Evolutionary conservation across 2,329 filamentous ascomycete species (phyloP).

Genomic region (Sarocladiaceae sp.): DNA sequence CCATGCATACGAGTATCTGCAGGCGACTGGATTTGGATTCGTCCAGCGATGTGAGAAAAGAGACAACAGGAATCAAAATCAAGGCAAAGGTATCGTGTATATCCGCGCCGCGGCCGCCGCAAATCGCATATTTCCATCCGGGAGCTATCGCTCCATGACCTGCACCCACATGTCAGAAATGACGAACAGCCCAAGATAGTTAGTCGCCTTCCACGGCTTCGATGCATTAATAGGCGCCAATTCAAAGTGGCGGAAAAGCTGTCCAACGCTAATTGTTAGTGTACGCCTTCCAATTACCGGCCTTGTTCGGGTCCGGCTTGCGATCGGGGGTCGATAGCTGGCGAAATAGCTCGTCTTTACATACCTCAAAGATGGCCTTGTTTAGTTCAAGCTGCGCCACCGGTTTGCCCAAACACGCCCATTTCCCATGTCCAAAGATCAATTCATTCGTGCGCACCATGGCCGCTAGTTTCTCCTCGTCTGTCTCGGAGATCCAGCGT

Average conservation of each 20-base stretch:
- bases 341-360: too few species aligned
- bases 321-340: too few species aligned
- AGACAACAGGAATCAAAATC: not conserved
- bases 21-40: not conserved
- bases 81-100: not conserved
- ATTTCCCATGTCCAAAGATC: constrained; percentile 42
- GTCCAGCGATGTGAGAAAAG: not conserved
- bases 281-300: too few species aligned
- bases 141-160: constrained; percentile 17
- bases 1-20: not conserved
- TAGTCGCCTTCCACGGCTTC: constrained; percentile 21
- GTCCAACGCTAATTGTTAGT: too few species aligned
- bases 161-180: constrained; percentile 30
- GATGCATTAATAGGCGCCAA: constrained; percentile 21
- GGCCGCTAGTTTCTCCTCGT: constrained; percentile 22
- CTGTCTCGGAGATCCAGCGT: constrained; percentile 16
- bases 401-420: constrained; percentile 40
- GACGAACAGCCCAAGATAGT: constrained; percentile 23
- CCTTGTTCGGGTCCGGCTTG: constrained; percentile 45
- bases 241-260: constrained; percentile 26
- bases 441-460: constrained; percentile 36
- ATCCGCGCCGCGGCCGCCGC: not conserved
- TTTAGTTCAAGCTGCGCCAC: constrained; percentile 45
- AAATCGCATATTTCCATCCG: not conserved
- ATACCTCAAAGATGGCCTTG: constrained; percentile 44